A percentile compares a stretch with the other conserved stretches of the same genome.
Evolutionary conservation across 1,284 basidiomycete species (phyloP).

Genomic region (Puccinia polysora): DNA sequence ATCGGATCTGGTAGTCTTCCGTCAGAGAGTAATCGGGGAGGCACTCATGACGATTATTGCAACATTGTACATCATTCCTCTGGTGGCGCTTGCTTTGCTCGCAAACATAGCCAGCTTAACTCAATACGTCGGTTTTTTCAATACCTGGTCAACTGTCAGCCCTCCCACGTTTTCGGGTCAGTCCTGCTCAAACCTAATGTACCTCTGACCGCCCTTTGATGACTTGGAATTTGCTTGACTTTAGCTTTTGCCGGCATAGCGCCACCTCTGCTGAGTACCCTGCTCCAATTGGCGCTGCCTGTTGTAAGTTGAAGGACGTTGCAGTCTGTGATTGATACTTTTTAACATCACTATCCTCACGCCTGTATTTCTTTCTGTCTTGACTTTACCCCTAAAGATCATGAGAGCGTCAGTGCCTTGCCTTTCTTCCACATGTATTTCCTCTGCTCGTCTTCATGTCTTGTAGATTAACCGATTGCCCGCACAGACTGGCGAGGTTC

Average conservation of each 20-base stretch:
- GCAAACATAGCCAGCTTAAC: conserved; percentile 63
- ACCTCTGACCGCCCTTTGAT: background rate
- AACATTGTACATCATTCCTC: conserved; percentile 85
- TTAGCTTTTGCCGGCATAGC: conserved; percentile 32
- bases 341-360: conserved; percentile 72
- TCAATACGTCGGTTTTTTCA: conserved; percentile 58
- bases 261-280: conserved; percentile 36
- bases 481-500: conserved; percentile 1
- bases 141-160: conserved; percentile 38
- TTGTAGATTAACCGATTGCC: conserved; percentile 28
- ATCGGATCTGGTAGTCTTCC: conserved; percentile 63
- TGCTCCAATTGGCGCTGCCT: conserved; percentile 37
- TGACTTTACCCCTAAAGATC: background rate
- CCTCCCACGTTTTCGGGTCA: conserved; percentile 35
- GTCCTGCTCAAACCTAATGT: background rate
- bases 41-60: conserved; percentile 65
- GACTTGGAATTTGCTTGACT: background rate
- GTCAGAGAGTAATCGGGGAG: conserved; percentile 70
- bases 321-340: too few relatives aligned
- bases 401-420: conserved; percentile 38
- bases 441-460: background rate
- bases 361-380: background rate
- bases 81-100: conserved; percentile 71
- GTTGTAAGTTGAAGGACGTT: conserved; percentile 24
- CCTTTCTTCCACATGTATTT: conserved; percentile 53